Conservation (phyloP, 2,329 filamentous ascomycete genomes). For the Dactylellina parvicollis region DNA sequence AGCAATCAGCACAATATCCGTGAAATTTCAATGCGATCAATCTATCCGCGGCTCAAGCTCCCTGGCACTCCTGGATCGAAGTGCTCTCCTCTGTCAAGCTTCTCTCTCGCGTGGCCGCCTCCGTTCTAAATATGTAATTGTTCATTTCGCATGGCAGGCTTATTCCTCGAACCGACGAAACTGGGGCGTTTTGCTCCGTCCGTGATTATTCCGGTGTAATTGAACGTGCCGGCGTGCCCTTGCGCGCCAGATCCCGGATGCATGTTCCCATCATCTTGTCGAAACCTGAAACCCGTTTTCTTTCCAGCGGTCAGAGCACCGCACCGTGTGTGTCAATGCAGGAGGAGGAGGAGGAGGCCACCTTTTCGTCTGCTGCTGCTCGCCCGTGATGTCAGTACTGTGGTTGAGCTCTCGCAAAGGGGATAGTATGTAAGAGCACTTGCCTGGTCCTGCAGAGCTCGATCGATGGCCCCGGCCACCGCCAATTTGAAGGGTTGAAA, state of each 20-base stretch:
- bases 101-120: not conserved
- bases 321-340: not conserved
- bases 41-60: too few species aligned
- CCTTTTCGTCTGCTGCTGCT: too few species aligned
- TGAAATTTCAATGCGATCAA: too few species aligned
- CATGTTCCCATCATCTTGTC: constrained; percentile 2
- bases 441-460: constrained; percentile 3
- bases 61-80: too few species aligned
- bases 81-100: too few species aligned
- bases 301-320: constrained; percentile 38
- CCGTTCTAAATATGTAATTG: not conserved
- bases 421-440: not conserved
- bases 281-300: constrained; percentile 39
- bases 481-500: constrained; percentile 47
- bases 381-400: constrained; percentile 8
- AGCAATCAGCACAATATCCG: too few species aligned
- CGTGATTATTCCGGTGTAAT: constrained; percentile 38
- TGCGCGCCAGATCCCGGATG: constrained; percentile 18
- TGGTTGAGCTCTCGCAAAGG: constrained; percentile 19
- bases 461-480: constrained; percentile 36
- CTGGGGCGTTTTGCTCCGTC: constrained; percentile 3
- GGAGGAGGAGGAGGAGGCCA: too few species aligned
- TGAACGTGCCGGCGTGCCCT: constrained; percentile 26
- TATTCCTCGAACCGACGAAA: constrained; percentile 8
- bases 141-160: constrained; percentile 1